Evolutionary conservation across 306 rosid species (phyloP).

Genomic region (Malus sylvestris): DNA sequence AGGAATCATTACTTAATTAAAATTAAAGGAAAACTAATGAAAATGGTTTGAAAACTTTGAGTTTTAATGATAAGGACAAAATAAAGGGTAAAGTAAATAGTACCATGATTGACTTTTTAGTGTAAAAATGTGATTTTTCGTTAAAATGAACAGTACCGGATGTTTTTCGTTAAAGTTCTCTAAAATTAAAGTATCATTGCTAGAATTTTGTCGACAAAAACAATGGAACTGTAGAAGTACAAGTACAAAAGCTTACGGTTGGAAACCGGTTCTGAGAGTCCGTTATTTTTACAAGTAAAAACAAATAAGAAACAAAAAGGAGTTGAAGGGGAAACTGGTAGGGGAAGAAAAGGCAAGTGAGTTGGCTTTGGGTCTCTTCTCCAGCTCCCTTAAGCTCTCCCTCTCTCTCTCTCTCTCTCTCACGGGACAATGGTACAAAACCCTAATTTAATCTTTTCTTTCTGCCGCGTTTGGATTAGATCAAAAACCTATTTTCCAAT

Average conservation of each 20-base stretch:
- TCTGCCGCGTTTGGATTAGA: conserved; percentile 16
- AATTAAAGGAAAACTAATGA: too few relatives aligned
- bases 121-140: too few relatives aligned
- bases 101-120: too few relatives aligned
- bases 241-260: neutral
- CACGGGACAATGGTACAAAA: conserved; percentile 23
- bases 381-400: neutral
- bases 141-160: too few relatives aligned
- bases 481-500: conserved; percentile 16
- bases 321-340: neutral
- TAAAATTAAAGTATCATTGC: rapidly evolving
- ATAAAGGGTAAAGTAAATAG: too few relatives aligned
- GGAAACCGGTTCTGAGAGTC: neutral
- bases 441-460: conserved; percentile 15
- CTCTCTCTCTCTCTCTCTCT: conserved; percentile 2
- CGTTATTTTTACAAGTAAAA: neutral
- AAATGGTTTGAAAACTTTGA: too few relatives aligned
- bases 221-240: too few relatives aligned
- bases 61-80: too few relatives aligned
- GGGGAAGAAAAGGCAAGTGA: neutral
- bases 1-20: too few relatives aligned
- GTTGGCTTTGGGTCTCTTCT: neutral
- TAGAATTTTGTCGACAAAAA: too few relatives aligned
- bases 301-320: neutral
- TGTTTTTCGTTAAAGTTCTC: too few relatives aligned